Evolutionary conservation across 2,329 filamentous ascomycete genomes (phyloP).

Genomic region (Endothia cerciana): DNA sequence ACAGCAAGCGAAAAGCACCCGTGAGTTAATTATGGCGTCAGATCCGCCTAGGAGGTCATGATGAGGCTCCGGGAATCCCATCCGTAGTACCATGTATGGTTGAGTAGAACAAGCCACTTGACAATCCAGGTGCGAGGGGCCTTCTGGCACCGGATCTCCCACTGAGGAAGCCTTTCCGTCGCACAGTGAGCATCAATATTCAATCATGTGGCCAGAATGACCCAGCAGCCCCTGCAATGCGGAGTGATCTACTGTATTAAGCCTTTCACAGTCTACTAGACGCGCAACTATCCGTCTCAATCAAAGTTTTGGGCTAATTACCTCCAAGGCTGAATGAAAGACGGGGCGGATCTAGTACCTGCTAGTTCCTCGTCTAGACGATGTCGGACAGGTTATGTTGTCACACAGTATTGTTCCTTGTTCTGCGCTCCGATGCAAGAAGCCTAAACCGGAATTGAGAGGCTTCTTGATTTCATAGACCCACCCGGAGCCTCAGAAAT

Average conservation of each 20-base stretch:
- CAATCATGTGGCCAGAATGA: not conserved
- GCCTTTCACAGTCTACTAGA: not conserved
- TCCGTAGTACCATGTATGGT: not conserved
- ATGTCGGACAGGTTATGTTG: not conserved
- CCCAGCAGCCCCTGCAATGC: not conserved
- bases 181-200: not conserved
- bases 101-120: not conserved
- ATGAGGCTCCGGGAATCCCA: not conserved
- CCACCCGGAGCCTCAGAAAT: not conserved
- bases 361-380: not conserved
- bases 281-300: not conserved
- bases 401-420: not conserved
- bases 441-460: not conserved
- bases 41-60: not conserved
- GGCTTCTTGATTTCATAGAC: not conserved
- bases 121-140: not conserved
- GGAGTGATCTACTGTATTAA: not conserved
- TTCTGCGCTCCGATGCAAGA: not conserved
- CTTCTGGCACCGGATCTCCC: not conserved
- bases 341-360: not conserved
- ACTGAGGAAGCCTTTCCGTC: not conserved
- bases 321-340: not conserved
- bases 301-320: not conserved
- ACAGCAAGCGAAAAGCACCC: no score
- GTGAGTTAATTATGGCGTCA: not conserved